These are phyloP conservation scores for Euphorbia tirucalli DNA, from an alignment of 345 rosid species.

Conservation along the genomic window DNA sequence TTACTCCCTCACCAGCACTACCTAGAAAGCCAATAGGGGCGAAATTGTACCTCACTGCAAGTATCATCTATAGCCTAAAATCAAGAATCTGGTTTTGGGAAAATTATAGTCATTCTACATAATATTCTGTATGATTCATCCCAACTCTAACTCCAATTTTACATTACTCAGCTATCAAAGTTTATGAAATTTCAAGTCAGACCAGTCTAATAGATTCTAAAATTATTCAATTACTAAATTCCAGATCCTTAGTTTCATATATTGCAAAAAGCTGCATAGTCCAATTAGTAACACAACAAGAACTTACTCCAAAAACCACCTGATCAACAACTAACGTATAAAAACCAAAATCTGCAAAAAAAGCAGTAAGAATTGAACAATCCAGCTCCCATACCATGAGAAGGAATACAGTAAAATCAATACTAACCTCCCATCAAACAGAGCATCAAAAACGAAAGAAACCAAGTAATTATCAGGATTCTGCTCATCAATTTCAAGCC, in stretches of 20 bases:
- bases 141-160: not conserved
- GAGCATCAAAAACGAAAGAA: constrained; percentile 85
- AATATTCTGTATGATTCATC: not conserved
- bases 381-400: not conserved
- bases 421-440: constrained; percentile 79
- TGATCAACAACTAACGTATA: constrained; percentile 7
- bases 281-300: constrained; percentile 8
- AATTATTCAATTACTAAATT: not conserved
- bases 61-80: not conserved
- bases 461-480: constrained; percentile 71
- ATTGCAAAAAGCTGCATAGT: not conserved
- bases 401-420: not conserved
- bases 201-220: not conserved
- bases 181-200: not conserved
- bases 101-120: not conserved
- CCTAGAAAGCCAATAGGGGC: not conserved
- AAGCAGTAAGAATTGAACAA: not conserved
- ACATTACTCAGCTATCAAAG: not conserved
- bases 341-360: not conserved
- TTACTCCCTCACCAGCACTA: not conserved
- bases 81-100: not conserved
- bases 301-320: constrained; percentile 6
- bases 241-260: constrained; percentile 17
- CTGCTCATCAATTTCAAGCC: constrained; percentile 55
- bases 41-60: not conserved